Evolutionary conservation across 179 eudicot genomes (phyloP).

Genomic region (Spergularia azorica): DNA sequence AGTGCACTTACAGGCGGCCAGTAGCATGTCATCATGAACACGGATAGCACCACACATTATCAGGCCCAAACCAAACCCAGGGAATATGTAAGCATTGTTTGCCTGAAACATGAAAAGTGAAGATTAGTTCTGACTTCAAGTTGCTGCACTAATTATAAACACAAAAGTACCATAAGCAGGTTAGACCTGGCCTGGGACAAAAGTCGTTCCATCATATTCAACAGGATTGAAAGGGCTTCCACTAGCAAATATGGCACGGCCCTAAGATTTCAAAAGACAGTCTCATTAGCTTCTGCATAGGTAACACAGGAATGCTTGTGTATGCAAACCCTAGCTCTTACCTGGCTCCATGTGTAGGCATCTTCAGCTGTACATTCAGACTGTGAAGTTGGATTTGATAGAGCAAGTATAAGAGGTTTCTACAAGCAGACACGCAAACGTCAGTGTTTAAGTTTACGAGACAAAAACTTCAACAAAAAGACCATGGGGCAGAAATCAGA

Average conservation of each 20-base stretch:
- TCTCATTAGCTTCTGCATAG: slow-evolving; percentile 10
- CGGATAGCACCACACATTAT: slow-evolving; percentile 60
- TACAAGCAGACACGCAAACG: slow-evolving; percentile 24
- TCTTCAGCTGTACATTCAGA: slow-evolving; percentile 86
- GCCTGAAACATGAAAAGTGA: slow-evolving; percentile 35
- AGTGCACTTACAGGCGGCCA: slow-evolving; percentile 54
- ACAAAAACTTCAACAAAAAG: neutral
- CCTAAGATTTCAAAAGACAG: slow-evolving; percentile 38
- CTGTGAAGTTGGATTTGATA: slow-evolving; percentile 77
- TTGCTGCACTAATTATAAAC: neutral
- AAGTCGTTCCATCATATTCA: slow-evolving; percentile 59
- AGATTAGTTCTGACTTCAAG: neutral
- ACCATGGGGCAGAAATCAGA: slow-evolving; percentile 16
- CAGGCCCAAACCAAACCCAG: slow-evolving; percentile 57
- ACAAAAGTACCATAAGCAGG: slow-evolving; percentile 4
- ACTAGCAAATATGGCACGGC: slow-evolving; percentile 76
- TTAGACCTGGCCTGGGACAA: slow-evolving; percentile 78
- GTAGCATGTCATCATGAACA: slow-evolving; percentile 56
- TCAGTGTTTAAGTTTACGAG: neutral
- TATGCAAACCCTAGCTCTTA: neutral
- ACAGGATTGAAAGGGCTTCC: slow-evolving; percentile 91
- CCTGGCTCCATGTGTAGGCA: slow-evolving; percentile 79
- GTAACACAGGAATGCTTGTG: neutral
- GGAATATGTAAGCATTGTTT: slow-evolving; percentile 57
- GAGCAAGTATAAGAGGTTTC: slow-evolving; percentile 75